Evolutionary conservation across 2,329 filamentous ascomycete species (phyloP), one percentile per base, ranked within the genome.

Genomic region (Chaetomiaceae sp.): DNA sequence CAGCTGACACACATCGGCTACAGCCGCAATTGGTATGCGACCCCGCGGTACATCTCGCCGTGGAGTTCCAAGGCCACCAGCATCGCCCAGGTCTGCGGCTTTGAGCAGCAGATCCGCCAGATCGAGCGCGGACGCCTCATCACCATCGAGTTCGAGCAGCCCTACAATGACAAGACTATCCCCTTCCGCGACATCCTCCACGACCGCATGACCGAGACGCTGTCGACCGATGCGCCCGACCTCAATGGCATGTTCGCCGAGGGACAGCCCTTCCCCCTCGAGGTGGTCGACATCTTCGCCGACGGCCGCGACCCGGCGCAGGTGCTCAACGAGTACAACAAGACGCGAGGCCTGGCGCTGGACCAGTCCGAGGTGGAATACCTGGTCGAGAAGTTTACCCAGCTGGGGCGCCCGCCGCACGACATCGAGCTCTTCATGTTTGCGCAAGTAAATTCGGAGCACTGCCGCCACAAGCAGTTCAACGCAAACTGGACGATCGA

Each of bases 361-460:
- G 91, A 97, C 64, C 75, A 82, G 44, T 58, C 84, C 8, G 90
- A 98, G 65, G 94, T 97, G 65, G 83, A 95, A 49, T 97, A 98
- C 62, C 75, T 98, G 32, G 87, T 95, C n/a, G 82, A 89, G 56
- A 83, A 84, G 34, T 93, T 88, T 66, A 80, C 79, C 6, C 72
- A 80, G 30, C 76, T 81, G 15, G 78, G 80, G 52, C 72, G 82
- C 30, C 71, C 78, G 39, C 88, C 88, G 1, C 84, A 89, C 50
- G 93, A 97, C 64, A 87, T 97, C 36, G 93, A 98, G 69, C 76
- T 97, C 18, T 97, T 97, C 75, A 97, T 97, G 93, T 98, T 97
- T 65, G 91, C 91, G 14, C 93, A 98, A 69, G 91, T 98, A 64
- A 97, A 97, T 72, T 97, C 91, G 3, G 93, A 98, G 74, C 91